A percentile compares a stretch with the other conserved stretches of the same genome.
These are phyloP conservation scores for Lasiosphaeris hirsuta DNA, from an alignment of 495 filamentous ascomycete genomes.

Conservation along the genomic window DNA sequence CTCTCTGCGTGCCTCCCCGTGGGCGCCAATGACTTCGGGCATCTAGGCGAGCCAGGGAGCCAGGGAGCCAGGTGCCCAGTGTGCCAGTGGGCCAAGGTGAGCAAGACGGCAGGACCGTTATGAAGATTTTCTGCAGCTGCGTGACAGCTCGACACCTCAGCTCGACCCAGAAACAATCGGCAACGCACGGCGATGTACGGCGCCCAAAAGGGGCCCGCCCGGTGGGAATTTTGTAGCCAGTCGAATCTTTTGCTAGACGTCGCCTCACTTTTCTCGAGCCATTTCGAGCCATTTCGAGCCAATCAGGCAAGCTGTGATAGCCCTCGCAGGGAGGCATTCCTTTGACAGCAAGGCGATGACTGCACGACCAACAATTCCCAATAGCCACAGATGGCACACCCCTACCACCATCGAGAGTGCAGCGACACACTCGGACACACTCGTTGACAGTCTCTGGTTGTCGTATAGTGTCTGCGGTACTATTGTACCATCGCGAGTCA, in stretches of 20 bases:
- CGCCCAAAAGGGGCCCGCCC: conserved; percentile 13
- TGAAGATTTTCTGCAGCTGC: neutral
- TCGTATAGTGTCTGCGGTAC: neutral
- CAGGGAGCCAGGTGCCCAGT: neutral
- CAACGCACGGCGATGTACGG: conserved; percentile 10
- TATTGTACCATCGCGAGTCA: neutral
- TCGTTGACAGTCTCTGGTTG: neutral
- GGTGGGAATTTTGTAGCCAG: conserved; percentile 11
- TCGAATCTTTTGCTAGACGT: conserved; percentile 4
- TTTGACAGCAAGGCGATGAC: conserved; percentile 19
- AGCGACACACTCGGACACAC: neutral
- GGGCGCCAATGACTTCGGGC: conserved; percentile 8
- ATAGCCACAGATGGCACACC: conserved; percentile 3
- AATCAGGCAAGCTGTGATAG: conserved; percentile 20
- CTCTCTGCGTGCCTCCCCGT: neutral
- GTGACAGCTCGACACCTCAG: neutral
- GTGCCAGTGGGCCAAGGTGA: neutral
- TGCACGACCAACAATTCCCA: conserved; percentile 18
- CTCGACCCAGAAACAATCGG: neutral
- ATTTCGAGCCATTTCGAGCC: neutral
- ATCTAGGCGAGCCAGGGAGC: neutral
- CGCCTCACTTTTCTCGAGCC: conserved; percentile 29
- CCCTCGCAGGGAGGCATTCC: conserved; percentile 14
- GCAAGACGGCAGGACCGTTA: neutral
- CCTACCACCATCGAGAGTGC: conserved; percentile 1